These are phyloP conservation scores for Phylloporus sp. DNA, from an alignment of 768 basidiomycete species.

Conservation along the genomic window DNA sequence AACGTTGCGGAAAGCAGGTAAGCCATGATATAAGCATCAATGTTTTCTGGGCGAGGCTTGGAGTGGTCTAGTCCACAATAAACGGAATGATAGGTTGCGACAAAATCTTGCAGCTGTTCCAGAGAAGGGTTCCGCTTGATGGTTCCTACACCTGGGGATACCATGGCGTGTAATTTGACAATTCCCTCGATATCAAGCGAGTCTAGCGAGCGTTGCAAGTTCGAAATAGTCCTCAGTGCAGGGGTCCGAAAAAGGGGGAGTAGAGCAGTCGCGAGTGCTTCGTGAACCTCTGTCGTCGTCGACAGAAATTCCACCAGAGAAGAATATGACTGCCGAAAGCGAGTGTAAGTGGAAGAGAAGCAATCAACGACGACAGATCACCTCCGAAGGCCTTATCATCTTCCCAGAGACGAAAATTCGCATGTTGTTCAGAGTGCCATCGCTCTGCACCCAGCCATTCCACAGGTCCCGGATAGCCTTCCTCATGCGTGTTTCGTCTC, in stretches of 20 bases:
- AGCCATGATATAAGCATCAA: slow-evolving; percentile 63
- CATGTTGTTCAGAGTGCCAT: slow-evolving; percentile 74
- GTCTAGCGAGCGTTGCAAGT: slow-evolving; percentile 74
- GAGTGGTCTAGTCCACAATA: slow-evolving; percentile 33
- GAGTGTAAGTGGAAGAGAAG: slow-evolving; percentile 2
- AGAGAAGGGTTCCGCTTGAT: slow-evolving; percentile 49
- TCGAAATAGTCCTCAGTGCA: slow-evolving; percentile 48
- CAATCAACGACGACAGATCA: slow-evolving; percentile 29
- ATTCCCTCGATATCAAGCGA: slow-evolving; percentile 83
- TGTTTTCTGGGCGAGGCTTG: slow-evolving; percentile 36
- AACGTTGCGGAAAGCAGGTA: slow-evolving; percentile 89
- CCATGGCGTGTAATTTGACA: slow-evolving; percentile 34
- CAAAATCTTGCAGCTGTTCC: slow-evolving; percentile 61
- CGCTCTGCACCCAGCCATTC: slow-evolving; percentile 61
- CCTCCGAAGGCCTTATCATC: slow-evolving; percentile 52
- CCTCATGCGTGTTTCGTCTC: slow-evolving; percentile 52
- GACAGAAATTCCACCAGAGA: slow-evolving; percentile 15
- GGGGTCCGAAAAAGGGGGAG: slow-evolving; percentile 43
- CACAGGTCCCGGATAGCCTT: slow-evolving; percentile 67
- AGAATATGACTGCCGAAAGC: slow-evolving; percentile 3
- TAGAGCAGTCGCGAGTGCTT: slow-evolving; percentile 48
- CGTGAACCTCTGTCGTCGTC: slow-evolving; percentile 34
- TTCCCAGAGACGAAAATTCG: slow-evolving; percentile 70
- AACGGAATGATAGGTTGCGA: slow-evolving; percentile 46
- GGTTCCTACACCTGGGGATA: slow-evolving; percentile 24